Evolutionary conservation across 495 filamentous ascomycete species (phyloP), one percentile per base, ranked within the genome.

Genomic region (Penicillium daleae): DNA sequence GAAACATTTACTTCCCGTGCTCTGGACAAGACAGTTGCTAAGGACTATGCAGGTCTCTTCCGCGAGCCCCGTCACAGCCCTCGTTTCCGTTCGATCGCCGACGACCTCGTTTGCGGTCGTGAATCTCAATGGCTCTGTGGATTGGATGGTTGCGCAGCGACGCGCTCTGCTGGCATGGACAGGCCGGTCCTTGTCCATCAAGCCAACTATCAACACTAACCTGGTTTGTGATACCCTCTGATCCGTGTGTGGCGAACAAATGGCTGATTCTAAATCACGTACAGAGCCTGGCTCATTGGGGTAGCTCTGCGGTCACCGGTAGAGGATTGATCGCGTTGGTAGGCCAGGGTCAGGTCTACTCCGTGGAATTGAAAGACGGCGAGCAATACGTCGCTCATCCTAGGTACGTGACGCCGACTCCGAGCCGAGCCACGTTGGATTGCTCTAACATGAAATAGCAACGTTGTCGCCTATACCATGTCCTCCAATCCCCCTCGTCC

Each of bases 91-190:
- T 32, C 95, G 92, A 73, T 90, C 92, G 3, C 86, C 90, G 6
- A 83, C 86, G 51, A 92, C 93, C 0, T 93, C 92, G 9, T 93
- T 99, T 67, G 86, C 87, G 21, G 86, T 96, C 19, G 81, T 99
- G 19, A 87, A 93, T 68, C 85, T 99, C 37, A 91, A 99, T 81
- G 95, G 95, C 31, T 91, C 92, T n/a, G 85, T 90, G 60, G 95
- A 99, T 78, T 99, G 96, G 95, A 92, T 94, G 82, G 78, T 99
- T 29, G 83, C 90, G 12, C 93, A 97, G 72, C 82, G 91, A 55
- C 87, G 89, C 61, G 92, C 91, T 9, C 81, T 99, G 58, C 82
- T 97, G 12, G 96, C 95, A 57, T 99, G 95, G 95, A 96, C 92
- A n/a, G 95, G 95, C 29, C 88, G 93, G 71, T 91, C 92, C 2